Base-by-base conservation (phyloP, 1,284 basidiomycete species). In the Fistulinella cinereoalba region DNA sequence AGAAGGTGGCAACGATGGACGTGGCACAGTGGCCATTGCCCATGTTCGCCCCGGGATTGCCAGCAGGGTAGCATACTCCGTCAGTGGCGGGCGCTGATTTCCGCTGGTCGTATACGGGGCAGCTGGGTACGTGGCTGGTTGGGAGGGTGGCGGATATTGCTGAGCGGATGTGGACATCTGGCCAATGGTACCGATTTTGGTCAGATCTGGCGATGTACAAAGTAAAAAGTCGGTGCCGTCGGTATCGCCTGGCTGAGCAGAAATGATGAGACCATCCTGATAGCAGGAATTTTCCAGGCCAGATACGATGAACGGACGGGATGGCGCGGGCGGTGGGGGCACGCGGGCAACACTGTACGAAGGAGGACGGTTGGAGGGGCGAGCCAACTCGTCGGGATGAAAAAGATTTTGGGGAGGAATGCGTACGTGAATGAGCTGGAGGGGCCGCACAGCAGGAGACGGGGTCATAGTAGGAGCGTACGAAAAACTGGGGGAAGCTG, bases 41-140 rank as follows among this genome's bases (percentile, higher is more conserved):
- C 90, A 95, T 3, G 91, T 88, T 51, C 82, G 72, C 2, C 90
- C 92, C 27, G 86, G 83, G 48, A 93, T 84, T 11, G 85, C 75
- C 24, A 95, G 70, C 15, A 90, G 62, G 3, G 85, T 81, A 1
- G 88, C 85, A 53, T 88, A 79, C 58, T 93, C 91, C 4, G 81
- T 83, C 34, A 90, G 66, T 10, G 81, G 80, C 1, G 81, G 79
- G 24, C 84, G 77, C 50, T 70, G 76, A 10, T 75, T 68, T 12
- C 69, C 71, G 33, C 67, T 52, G n/a, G 65, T 60, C 21, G 70
- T 64, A 51, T 80, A 79, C 31, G 71, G 55, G 12, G 64, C 43
- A 11, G 58, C 31, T 24, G 64, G 51, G 45, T 74, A 73, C 18
- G 61, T 43, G 13, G 65, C 53, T 43, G 59, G 62, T 15, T 65